These are phyloP conservation scores for Schoenoplectus tabernaemontani DNA, from an alignment of 202 grass and related monocot genomes.

Conservation along the genomic window DNA sequence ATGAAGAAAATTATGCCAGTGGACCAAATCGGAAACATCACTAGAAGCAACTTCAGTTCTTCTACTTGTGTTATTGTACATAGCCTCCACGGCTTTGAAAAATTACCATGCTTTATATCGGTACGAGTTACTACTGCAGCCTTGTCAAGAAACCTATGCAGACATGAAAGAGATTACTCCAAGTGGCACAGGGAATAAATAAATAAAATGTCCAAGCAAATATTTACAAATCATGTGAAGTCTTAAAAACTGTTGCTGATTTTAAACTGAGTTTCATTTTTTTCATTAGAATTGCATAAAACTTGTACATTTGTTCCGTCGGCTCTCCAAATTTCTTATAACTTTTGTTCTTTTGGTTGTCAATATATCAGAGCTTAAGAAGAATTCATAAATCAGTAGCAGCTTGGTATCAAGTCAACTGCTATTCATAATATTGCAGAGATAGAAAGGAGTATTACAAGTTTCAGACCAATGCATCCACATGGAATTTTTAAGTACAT, in stretches of 20 bases:
- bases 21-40: constrained; percentile 43
- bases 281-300: background rate
- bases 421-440: background rate
- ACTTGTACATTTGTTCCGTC: background rate
- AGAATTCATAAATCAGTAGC: background rate
- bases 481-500: background rate
- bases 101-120: constrained; percentile 12
- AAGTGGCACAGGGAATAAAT: background rate
- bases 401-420: background rate
- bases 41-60: constrained; percentile 59
- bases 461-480: background rate
- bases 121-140: constrained; percentile 36
- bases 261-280: background rate
- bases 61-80: constrained; percentile 85
- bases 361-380: background rate
- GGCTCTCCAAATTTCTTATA: background rate
- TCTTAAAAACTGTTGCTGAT: background rate
- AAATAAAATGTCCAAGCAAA: background rate
- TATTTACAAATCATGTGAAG: background rate
- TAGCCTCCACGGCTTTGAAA: constrained; percentile 39
- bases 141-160: constrained; percentile 55
- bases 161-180: constrained; percentile 7
- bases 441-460: background rate
- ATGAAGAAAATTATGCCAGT: constrained; percentile 54
- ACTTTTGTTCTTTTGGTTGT: background rate